Conservation (phyloP, 805 yeast genomes). For the Barnettozyma botsteinii region DNA sequence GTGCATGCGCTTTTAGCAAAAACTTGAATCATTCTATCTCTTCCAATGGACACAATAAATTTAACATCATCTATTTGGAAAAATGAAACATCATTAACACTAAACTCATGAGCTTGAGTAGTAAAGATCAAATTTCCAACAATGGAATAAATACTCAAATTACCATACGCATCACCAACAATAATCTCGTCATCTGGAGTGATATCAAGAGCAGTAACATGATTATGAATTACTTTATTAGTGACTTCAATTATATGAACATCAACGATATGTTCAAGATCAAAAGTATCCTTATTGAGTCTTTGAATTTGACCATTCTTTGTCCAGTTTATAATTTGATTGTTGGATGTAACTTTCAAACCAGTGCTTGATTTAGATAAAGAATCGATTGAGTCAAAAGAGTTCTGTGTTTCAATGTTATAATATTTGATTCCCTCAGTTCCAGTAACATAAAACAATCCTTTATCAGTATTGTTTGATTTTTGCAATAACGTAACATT, state of each 20-base stretch:
- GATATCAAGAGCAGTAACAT: constrained; percentile 37
- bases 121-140: constrained; percentile 21
- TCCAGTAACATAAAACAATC: constrained; percentile 31
- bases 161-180: constrained; percentile 48
- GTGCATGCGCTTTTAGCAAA: constrained; percentile 26
- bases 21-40: constrained; percentile 61
- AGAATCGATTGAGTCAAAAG: constrained; percentile 29
- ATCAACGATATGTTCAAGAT: constrained; percentile 6
- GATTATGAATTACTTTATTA: constrained; percentile 33
- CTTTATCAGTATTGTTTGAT: constrained; percentile 14
- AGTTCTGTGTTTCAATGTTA: constrained; percentile 14
- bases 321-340: constrained; percentile 36
- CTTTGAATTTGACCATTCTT: constrained; percentile 35
- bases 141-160: constrained; percentile 23
- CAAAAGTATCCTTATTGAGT: constrained; percentile 19
- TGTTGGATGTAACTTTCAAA: constrained; percentile 30
- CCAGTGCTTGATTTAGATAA: constrained; percentile 36
- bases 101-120: constrained; percentile 46
- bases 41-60: constrained; percentile 42
- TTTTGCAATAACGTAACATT: constrained; percentile 22
- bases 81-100: constrained; percentile 39
- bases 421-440: constrained; percentile 33
- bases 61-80: constrained; percentile 27
- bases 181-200: constrained; percentile 26
- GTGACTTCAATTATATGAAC: constrained; percentile 22